These are phyloP conservation scores for Sistotremastrum suecicum DNA, from an alignment of 768 basidiomycete genomes.

Conservation along the genomic window DNA sequence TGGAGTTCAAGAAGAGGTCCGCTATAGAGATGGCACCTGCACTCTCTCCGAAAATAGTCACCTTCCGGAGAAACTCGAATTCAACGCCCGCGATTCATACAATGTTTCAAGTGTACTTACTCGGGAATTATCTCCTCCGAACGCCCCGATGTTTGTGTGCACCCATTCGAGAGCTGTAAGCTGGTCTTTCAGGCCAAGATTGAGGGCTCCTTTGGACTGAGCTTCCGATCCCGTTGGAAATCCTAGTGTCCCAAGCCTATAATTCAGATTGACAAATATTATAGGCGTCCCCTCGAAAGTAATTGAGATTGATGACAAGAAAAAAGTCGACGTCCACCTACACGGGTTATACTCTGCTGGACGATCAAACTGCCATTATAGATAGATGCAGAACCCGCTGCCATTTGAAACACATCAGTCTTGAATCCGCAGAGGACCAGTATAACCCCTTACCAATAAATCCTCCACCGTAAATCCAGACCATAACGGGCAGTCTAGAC, in stretches of 20 bases:
- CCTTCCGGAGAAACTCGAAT: conserved; percentile 13
- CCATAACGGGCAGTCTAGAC: conserved; percentile 1
- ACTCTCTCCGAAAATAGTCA: conserved; percentile 41
- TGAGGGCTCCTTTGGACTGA: conserved; percentile 14
- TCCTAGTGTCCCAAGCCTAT: conserved; percentile 26
- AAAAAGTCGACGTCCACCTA: conserved; percentile 7
- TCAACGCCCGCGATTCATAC: conserved; percentile 1
- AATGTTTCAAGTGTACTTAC: conserved; percentile 6
- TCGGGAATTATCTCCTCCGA: conserved; percentile 23
- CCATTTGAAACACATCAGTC: neutral
- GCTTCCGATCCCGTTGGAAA: conserved; percentile 27
- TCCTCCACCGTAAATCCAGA: conserved; percentile 22
- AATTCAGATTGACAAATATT: conserved; percentile 33
- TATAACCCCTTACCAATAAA: conserved; percentile 16
- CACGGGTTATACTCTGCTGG: conserved; percentile 22
- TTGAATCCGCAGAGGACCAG: neutral
- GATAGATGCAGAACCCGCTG: conserved; percentile 5
- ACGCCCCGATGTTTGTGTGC: conserved; percentile 31
- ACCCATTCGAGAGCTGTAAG: conserved; percentile 35
- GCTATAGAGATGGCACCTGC: conserved; percentile 37
- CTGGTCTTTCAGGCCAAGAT: conserved; percentile 25
- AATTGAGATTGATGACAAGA: neutral
- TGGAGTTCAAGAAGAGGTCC: conserved; percentile 24
- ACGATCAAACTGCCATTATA: conserved; percentile 23
- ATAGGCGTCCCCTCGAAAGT: conserved; percentile 26